A percentile compares a stretch with the other conserved stretches of the same genome.
Evolutionary conservation across 73 alveolate species (phyloP).

Genomic region (Paramecium sonneborni): DNA sequence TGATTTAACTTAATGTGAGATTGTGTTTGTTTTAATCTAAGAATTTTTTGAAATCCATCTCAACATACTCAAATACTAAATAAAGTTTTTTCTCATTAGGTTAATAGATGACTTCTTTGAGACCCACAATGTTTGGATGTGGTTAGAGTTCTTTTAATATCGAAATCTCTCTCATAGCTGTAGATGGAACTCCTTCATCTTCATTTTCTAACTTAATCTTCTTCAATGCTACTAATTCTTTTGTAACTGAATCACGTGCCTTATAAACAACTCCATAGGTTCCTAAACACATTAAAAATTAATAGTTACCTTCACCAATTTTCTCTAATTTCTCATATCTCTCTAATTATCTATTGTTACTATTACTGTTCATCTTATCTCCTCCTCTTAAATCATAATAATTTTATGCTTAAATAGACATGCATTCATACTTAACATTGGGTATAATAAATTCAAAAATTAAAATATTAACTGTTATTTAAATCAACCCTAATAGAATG

Average conservation of each 20-base stretch:
- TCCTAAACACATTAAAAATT: constrained; percentile 66
- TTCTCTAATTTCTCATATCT: constrained; percentile 80
- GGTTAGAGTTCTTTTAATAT: constrained; percentile 76
- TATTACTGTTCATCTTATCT: background rate
- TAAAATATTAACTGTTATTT: background rate
- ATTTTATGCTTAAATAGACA: background rate
- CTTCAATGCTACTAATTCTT: constrained; percentile 88
- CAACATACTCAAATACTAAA: constrained; percentile 82
- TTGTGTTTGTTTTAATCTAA: constrained; percentile 63
- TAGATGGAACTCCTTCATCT: constrained; percentile 93
- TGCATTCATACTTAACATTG: background rate
- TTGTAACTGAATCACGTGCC: constrained; percentile 73
- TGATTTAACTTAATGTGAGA: constrained; percentile 39
- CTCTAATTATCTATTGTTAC: constrained; percentile 44
- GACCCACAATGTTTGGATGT: constrained; percentile 86
- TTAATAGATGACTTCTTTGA: constrained; percentile 68
- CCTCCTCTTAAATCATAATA: background rate
- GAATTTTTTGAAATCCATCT: constrained; percentile 76
- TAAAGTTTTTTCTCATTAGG: constrained; percentile 71
- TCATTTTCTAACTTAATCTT: constrained; percentile 86
- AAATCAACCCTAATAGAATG: constrained; percentile 22
- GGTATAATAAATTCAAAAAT: background rate
- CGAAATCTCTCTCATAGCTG: constrained; percentile 91
- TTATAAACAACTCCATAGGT: constrained; percentile 94
- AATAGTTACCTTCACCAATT: constrained; percentile 77